phyloP scores from a whole-genome alignment of 1,284 basidiomycete genomes.

The Porodaedalea pini region DNA sequence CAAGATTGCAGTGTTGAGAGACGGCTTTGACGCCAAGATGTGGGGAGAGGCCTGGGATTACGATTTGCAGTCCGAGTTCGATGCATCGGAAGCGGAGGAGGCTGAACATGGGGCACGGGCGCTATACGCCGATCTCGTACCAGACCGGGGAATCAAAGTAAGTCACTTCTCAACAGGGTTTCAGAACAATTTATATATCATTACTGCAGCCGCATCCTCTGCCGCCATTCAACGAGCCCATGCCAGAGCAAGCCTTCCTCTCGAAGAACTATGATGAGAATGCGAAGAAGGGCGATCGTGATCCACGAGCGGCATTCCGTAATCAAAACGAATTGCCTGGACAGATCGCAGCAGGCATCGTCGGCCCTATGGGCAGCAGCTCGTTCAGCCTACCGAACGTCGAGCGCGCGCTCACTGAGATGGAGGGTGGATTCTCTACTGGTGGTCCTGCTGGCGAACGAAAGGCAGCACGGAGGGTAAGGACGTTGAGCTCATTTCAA shows the following conservation, averaged over 20 bases:
- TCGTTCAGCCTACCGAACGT: conserved; percentile 82
- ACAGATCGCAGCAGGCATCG: conserved; percentile 58
- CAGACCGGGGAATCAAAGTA: conserved; percentile 71
- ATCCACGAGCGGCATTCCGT: conserved; percentile 83
- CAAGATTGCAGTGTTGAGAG: conserved; percentile 88
- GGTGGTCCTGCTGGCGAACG: conserved; percentile 14
- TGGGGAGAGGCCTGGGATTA: conserved; percentile 85
- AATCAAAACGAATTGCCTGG: conserved; percentile 57
- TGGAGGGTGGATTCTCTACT: conserved; percentile 50
- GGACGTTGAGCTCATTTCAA: conserved; percentile 1
- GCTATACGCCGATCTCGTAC: conserved; percentile 60
- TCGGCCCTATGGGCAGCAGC: conserved; percentile 84
- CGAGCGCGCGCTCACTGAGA: conserved; percentile 79
- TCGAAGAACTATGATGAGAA: conserved; percentile 86
- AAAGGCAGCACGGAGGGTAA: conserved; percentile 27
- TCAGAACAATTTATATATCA: background rate
- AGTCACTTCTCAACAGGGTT: conserved; percentile 20
- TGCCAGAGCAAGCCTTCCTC: conserved; percentile 84
- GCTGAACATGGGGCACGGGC: conserved; percentile 51
- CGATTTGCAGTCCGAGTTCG: conserved; percentile 44
- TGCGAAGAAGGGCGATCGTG: conserved; percentile 81
- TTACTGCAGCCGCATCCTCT: conserved; percentile 53
- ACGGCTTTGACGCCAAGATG: conserved; percentile 83
- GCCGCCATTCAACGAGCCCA: conserved; percentile 73
- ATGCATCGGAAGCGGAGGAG: conserved; percentile 35